Conservation (phyloP, 106 monocot species). For the Phalaenopsis equestris region DNA sequence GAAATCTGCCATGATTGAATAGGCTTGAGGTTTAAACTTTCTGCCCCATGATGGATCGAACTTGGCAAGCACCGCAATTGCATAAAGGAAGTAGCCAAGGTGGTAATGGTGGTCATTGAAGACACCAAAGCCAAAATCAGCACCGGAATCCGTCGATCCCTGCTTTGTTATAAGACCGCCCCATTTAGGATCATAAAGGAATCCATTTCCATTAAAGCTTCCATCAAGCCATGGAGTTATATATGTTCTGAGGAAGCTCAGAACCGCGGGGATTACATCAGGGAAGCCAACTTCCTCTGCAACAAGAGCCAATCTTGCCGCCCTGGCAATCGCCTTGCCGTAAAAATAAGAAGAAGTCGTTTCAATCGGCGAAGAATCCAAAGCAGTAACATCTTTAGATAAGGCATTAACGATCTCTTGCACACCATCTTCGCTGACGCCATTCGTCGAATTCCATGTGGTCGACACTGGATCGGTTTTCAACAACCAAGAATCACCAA, state of each 20-base stretch:
- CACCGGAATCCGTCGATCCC: slow-evolving; percentile 61
- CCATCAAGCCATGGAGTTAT: slow-evolving; percentile 88
- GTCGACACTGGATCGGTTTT: slow-evolving; percentile 56
- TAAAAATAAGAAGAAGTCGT: slow-evolving; percentile 88
- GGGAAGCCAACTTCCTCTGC: slow-evolving; percentile 57
- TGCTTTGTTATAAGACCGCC: slow-evolving; percentile 76
- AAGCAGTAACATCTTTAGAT: slow-evolving; percentile 36
- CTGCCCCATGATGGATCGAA: slow-evolving; percentile 75
- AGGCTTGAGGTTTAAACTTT: slow-evolving; percentile 59
- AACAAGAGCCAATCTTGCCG: slow-evolving; percentile 68
- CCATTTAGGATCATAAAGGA: slow-evolving; percentile 80
- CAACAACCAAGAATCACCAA: slow-evolving; percentile 65
- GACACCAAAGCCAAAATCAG: slow-evolving; percentile 85
- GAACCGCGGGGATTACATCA: slow-evolving; percentile 55
- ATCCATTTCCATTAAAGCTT: slow-evolving; percentile 68
- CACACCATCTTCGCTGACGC: slow-evolving; percentile 38
- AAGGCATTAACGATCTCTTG: slow-evolving; percentile 55
- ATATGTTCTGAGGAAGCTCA: slow-evolving; percentile 32
- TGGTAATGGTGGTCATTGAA: slow-evolving; percentile 94
- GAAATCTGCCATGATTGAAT: slow-evolving; percentile 70
- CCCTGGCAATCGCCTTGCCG: slow-evolving; percentile 81
- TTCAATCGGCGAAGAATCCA: slow-evolving; percentile 26
- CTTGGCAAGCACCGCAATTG: slow-evolving; percentile 73
- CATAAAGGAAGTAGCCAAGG: slow-evolving; percentile 82
- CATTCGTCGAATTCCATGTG: slow-evolving; percentile 66